Conservation (phyloP, 805 yeast species). For the Starmerella etchellsii region DNA sequence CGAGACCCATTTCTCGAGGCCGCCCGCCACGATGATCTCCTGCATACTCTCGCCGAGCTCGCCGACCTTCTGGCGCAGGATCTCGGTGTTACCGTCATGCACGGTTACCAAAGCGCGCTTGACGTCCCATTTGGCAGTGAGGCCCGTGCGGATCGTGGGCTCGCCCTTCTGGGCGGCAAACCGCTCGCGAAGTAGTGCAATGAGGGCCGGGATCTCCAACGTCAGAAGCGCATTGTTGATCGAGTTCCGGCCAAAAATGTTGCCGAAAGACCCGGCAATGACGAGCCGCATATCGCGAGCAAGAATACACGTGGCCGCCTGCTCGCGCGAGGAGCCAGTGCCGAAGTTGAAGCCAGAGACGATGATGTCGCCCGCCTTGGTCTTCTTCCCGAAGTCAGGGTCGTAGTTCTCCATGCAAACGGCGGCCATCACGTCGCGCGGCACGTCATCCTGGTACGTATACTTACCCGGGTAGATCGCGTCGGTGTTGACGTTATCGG, state of each 20-base stretch:
- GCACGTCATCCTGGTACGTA: conserved; percentile 95
- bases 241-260: conserved; percentile 88
- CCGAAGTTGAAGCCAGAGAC: conserved; percentile 93
- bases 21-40: conserved; percentile 93
- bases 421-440: conserved; percentile 92
- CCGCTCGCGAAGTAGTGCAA: conserved; percentile 58
- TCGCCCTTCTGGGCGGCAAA: conserved; percentile 42
- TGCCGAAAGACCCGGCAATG: conserved; percentile 95
- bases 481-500: conserved; percentile 86
- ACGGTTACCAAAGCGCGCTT: conserved; percentile 71
- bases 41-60: conserved; percentile 91
- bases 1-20: conserved; percentile 92
- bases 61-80: conserved; percentile 79
- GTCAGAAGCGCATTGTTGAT: conserved; percentile 93
- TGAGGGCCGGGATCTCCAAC: conserved; percentile 80
- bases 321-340: conserved; percentile 97
- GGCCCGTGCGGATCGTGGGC: conserved; percentile 87
- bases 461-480: conserved; percentile 98
- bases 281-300: conserved; percentile 89
- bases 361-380: conserved; percentile 77
- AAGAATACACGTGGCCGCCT: conserved; percentile 95
- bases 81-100: conserved; percentile 43
- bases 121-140: conserved; percentile 88
- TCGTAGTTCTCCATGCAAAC: conserved; percentile 99
- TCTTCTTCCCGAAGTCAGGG: conserved; percentile 68